Base-by-base conservation (phyloP, 805 yeast genomes). In the Tetrapisispora taiwanensis region DNA sequence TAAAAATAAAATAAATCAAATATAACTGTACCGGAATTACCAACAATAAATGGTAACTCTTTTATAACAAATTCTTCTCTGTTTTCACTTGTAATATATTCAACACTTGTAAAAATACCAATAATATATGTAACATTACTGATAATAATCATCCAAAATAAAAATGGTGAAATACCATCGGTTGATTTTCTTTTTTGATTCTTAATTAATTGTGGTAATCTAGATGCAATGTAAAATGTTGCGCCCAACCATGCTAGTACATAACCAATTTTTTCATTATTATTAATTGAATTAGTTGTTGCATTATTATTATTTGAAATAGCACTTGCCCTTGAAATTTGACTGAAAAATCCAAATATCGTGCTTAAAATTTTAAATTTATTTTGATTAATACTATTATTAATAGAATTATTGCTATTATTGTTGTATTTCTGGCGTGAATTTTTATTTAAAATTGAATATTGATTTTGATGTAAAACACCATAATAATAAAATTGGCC, bases 151-250 rank as follows among this genome's bases (percentile, higher is more conserved):
- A 90, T 77, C 14, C 76, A 76, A 60, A 89, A 89, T 19, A 88
- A 68, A 39, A 84, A 62, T 19, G 94, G 86, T 1, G 96, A 84
- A 3, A 88, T 70, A 3, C 96, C 97, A 30, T 81, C 80, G 0
- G 94, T 92, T 1, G 95, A 84, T 58, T 84, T 84, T 32, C 95
- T 70, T 41, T 68, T 54, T 59, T 76, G 81, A 63, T 89, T 89
- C 60, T 84, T 87, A 56, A 74, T 66, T 41, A 89, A 67, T 59
- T 89, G 97, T 1, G 97, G 97, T 39, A 87, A 62, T 48, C 97
- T 72, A 3, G 95, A 84, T 10, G 78, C 67, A 39, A 87, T 72
- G 58, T 90, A 89, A 43, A 85, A 77, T 6, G 65, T 52, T 0
- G 95, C 84, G 50, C 95, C 86, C 2, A 73, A 53, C 94, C 95